phyloP scores from a whole-genome alignment of 768 basidiomycete genomes.

The Pilatotrama ljubarskyi region DNA sequence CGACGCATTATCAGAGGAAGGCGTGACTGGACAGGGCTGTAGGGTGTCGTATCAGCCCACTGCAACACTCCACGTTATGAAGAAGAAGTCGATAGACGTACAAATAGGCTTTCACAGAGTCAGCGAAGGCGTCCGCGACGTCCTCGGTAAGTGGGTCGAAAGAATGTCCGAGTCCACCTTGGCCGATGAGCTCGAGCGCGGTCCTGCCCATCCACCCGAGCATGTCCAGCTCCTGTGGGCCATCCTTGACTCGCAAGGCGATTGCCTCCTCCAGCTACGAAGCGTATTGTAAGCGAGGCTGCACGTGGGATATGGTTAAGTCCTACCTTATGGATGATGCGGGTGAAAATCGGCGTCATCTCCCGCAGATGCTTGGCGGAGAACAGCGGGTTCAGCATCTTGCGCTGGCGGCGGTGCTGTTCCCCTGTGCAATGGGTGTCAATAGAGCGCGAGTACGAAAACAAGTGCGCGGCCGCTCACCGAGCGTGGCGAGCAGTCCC shows the following conservation, averaged over 20 bases:
- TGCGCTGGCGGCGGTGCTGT: conserved; percentile 26
- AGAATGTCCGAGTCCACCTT: neutral
- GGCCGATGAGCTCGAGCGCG: conserved; percentile 1
- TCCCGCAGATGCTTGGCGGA: conserved; percentile 14
- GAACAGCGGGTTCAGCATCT: conserved; percentile 22
- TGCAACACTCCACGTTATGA: too few relatives aligned
- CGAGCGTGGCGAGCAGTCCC: conserved; percentile 17
- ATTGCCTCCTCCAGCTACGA: neutral
- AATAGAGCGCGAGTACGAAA: too few relatives aligned
- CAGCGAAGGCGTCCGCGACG: neutral
- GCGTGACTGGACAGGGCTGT: neutral
- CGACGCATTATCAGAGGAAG: neutral
- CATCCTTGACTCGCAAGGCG: conserved; percentile 3
- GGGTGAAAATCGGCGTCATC: conserved; percentile 17
- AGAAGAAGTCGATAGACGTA: too few relatives aligned
- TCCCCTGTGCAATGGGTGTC: conserved; percentile 15
- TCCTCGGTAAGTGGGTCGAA: conserved; percentile 4
- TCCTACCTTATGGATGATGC: conserved; percentile 19
- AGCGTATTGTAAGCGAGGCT: neutral
- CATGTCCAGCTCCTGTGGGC: neutral
- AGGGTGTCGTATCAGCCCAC: too few relatives aligned
- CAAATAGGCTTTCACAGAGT: conserved; percentile 16
- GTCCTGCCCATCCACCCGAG: neutral
- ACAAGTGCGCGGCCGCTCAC: neutral
- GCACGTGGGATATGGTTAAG: neutral